phyloP scores from a whole-genome alignment of 345 rosid species.

The Syzygium aromaticum region DNA sequence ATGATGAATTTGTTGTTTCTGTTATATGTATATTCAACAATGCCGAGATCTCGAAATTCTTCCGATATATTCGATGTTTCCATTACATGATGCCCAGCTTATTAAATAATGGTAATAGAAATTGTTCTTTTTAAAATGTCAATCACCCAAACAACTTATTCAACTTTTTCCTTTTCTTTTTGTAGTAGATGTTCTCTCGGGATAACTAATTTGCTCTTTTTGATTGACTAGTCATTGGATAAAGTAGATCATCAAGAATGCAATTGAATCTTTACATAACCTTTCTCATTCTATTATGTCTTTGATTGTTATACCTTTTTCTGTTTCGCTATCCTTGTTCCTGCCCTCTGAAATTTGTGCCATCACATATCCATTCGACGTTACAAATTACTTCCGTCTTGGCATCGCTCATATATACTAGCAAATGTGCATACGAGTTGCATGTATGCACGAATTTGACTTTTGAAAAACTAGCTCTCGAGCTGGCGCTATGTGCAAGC shows the following conservation, averaged over 20 bases:
- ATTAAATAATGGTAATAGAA: not conserved
- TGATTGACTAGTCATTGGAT: not conserved
- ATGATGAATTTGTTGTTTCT: not conserved
- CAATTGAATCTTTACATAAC: not conserved
- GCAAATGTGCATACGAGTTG: not conserved
- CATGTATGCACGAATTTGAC: not conserved
- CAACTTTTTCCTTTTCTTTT: not conserved
- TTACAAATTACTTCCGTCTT: not conserved
- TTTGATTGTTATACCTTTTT: not conserved
- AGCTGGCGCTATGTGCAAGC: not conserved
- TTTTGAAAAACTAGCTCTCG: not conserved
- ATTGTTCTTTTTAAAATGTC: not conserved
- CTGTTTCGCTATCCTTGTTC: not conserved
- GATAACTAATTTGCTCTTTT: not conserved
- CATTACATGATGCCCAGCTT: not conserved
- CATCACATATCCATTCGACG: not conserved
- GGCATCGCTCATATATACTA: not conserved
- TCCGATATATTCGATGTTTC: not conserved
- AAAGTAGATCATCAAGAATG: not conserved
- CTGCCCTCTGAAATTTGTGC: not conserved
- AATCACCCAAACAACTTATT: not conserved
- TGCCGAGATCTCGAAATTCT: not conserved
- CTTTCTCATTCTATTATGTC: not conserved
- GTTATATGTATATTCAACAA: fast-evolving
- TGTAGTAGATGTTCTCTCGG: not conserved